Percentiles rank a stretch among this genome's conserved stretches.
phyloP scores from a whole-genome alignment of 441 rosid genomes.

The Monsonia emarginata region DNA sequence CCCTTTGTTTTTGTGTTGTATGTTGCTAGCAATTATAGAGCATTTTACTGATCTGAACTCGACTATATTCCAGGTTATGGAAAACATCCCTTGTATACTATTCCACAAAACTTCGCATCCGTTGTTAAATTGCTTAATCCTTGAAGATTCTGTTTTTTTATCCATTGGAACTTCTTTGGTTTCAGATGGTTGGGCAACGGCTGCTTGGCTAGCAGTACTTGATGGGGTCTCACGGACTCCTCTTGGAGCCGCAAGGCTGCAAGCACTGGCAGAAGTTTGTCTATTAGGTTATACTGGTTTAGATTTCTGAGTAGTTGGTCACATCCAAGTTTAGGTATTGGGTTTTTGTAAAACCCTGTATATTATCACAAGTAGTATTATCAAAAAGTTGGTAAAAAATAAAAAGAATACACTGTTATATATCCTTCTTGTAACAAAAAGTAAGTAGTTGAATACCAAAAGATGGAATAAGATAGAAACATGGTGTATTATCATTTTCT shows the following conservation, averaged over 20 bases:
- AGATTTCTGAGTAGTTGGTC: neutral
- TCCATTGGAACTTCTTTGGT: neutral
- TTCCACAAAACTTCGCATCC: neutral
- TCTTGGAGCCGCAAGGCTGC: too few species aligned
- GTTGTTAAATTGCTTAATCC: neutral
- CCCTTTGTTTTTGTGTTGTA: neutral
- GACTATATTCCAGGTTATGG: neutral
- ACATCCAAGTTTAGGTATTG: neutral
- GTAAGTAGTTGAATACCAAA: too few species aligned
- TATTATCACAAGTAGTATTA: neutral
- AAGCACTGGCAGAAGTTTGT: too few species aligned
- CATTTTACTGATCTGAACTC: neutral
- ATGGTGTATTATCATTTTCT: too few species aligned
- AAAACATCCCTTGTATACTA: neutral
- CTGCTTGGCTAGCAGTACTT: neutral
- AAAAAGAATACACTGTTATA: neutral
- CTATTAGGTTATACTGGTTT: neutral
- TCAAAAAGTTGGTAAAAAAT: neutral
- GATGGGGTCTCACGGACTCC: neutral
- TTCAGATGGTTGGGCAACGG: neutral
- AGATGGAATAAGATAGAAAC: neutral
- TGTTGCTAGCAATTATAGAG: neutral
- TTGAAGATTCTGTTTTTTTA: neutral
- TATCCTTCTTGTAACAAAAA: neutral
- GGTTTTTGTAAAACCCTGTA: neutral